Base-by-base conservation (phyloP, 495 filamentous ascomycete species). In the Cercophora samala region DNA sequence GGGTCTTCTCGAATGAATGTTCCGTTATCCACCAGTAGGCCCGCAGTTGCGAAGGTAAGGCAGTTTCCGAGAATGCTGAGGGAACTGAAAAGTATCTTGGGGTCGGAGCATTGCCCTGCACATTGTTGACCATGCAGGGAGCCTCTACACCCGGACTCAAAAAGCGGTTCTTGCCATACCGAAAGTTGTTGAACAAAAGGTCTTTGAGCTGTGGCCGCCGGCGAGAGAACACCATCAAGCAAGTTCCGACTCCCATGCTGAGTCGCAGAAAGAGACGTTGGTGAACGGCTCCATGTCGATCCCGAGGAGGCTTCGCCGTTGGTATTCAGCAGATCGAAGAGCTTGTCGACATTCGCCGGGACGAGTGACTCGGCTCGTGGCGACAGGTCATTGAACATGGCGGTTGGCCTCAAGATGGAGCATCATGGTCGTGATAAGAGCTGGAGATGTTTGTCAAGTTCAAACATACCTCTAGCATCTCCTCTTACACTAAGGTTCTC, bases 31-130 rank as follows among this genome's bases (percentile, higher is more conserved):
- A 18, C n/a, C 53, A 56, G 8, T 56, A 56, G 2, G 5, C 9
- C 53, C n/a, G 53, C 22, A 0, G n/a, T 56, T 56, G 53, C 53
- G 13, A 56, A 56, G 6, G 53, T 22, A 23, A 56, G 53, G n/a
- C 53, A 56, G 53, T 56, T 56, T 18, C 53, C 53, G 3, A 56
- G 53, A 56, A 56, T 56, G n/a, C 53, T 23, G 5, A 56, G 22
- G 18, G 53, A 56, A 23, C 53, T 56, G 53, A 56, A 56, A 15
- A 56, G 2, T 21, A 56, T 23, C 53, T 56, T 23, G n/a, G 53
- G 53, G n/a, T 56, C 22, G n/a, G n/a, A 23, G 22, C 53, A 56
- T 56, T 56, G 53, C 8, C 17, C 53, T 19, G 53, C 53, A 22
- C 53, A 56, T 8, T 8, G n/a, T 23, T 15, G n/a, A 18, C 53